Evolutionary conservation across 176 grass and related monocot genomes (phyloP).

Genomic region (Zoysia japonica): DNA sequence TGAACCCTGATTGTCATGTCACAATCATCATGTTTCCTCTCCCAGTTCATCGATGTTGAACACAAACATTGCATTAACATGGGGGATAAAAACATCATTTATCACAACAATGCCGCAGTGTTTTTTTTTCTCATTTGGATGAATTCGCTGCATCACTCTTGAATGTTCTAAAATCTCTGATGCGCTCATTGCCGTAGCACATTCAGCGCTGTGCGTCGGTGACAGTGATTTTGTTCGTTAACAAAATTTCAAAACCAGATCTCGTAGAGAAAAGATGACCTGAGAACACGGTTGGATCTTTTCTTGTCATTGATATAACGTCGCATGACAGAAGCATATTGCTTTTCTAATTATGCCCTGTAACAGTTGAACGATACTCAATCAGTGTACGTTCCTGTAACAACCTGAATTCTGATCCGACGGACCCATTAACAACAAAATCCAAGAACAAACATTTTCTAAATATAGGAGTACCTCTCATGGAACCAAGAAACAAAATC

Average conservation of each 20-base stretch:
- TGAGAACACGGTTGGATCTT: neutral
- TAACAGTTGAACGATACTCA: too few species aligned
- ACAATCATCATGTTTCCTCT: slow-evolving; percentile 14
- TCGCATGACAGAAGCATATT: too few species aligned
- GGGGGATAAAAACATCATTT: slow-evolving; percentile 16
- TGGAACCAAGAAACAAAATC: neutral
- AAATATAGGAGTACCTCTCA: too few species aligned
- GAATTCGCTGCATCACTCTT: too few species aligned
- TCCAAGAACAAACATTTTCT: too few species aligned
- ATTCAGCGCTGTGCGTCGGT: slow-evolving; percentile 83
- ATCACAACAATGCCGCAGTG: neutral
- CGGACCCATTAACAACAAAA: too few species aligned
- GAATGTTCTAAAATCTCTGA: slow-evolving; percentile 31
- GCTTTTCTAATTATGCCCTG: too few species aligned
- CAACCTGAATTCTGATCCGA: too few species aligned
- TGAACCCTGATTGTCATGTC: neutral
- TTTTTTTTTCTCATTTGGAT: neutral
- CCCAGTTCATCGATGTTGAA: slow-evolving; percentile 5
- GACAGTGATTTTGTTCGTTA: slow-evolving; percentile 39
- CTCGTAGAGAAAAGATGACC: too few species aligned
- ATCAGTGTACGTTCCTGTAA: too few species aligned
- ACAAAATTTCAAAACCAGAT: neutral
- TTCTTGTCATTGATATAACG: neutral
- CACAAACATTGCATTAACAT: slow-evolving; percentile 25
- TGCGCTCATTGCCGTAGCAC: slow-evolving; percentile 56